Evolutionary conservation across 2,329 filamentous ascomycete genomes (phyloP).

Genomic region (Cladosporium halotolerans): DNA sequence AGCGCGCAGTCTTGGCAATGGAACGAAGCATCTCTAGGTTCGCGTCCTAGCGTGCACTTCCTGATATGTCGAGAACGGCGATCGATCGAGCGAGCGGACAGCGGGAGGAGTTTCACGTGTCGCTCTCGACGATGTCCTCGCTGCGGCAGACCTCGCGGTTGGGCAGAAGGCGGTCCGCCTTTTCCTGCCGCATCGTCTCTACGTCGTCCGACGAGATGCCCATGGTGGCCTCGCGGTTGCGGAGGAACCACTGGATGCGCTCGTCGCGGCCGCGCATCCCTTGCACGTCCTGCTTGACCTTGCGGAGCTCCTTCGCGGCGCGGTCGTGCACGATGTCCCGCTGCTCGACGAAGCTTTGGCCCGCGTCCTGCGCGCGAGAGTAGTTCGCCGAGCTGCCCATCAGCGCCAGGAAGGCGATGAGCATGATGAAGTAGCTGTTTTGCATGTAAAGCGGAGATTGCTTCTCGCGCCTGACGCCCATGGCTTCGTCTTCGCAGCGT

Average conservation of each 20-base stretch:
- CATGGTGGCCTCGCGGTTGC: constrained; percentile 58
- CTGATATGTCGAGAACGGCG: too few species aligned
- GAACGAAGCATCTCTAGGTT: too few species aligned
- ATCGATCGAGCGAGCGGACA: too few species aligned
- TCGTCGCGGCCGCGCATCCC: constrained; percentile 42
- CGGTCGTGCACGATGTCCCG: constrained; percentile 60
- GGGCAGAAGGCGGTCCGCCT: constrained; percentile 40
- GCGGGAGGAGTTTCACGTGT: background rate
- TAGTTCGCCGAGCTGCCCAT: constrained; percentile 68
- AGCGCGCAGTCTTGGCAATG: background rate
- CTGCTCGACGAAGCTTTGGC: constrained; percentile 58
- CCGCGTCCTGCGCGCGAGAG: constrained; percentile 58
- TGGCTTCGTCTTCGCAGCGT: constrained; percentile 22
- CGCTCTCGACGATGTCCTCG: constrained; percentile 29
- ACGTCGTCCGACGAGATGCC: constrained; percentile 31
- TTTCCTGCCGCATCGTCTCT: constrained; percentile 40
- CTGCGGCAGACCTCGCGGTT: constrained; percentile 42
- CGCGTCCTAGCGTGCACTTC: too few species aligned
- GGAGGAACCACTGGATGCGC: constrained; percentile 71
- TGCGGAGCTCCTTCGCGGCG: constrained; percentile 57
- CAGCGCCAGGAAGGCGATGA: constrained; percentile 64
- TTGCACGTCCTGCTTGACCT: constrained; percentile 46
- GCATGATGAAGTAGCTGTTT: constrained; percentile 68
- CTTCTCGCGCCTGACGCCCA: constrained; percentile 33
- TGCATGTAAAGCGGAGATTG: constrained; percentile 62